A percentile compares a stretch with the other conserved stretches of the same genome.
These are phyloP conservation scores for Claviceps quebecensis DNA, from an alignment of 2,329 filamentous ascomycete species.

Conservation along the genomic window DNA sequence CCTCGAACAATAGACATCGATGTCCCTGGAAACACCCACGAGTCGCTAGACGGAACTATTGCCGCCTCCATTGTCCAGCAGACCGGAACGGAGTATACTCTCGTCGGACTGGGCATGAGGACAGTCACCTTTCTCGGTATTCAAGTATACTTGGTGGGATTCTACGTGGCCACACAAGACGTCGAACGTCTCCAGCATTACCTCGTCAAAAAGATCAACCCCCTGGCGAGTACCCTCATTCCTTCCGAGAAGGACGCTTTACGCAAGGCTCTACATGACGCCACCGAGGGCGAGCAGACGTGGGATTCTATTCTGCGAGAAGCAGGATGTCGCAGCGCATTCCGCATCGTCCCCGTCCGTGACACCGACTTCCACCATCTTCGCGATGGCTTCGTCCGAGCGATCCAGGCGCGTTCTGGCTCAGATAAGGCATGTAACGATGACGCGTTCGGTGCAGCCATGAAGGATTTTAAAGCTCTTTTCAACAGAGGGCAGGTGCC, in stretches of 20 bases:
- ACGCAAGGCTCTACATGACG: conserved; percentile 54
- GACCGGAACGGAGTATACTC: conserved; percentile 58
- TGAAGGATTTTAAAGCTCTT: conserved; percentile 67
- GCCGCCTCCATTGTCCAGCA: conserved; percentile 24
- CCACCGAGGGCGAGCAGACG: conserved; percentile 51
- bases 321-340: conserved; percentile 56
- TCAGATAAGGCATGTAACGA: conserved; percentile 44
- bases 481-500: conserved; percentile 71
- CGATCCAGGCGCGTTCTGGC: conserved; percentile 61
- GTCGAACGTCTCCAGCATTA: conserved; percentile 66
- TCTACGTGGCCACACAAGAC: conserved; percentile 78
- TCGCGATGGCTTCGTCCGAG: conserved; percentile 79
- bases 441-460: conserved; percentile 59
- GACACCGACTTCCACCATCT: conserved; percentile 92
- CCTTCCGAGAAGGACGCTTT: conserved; percentile 66
- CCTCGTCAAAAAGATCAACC: conserved; percentile 62
- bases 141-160: conserved; percentile 86
- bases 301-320: conserved; percentile 60
- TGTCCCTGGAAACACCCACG: conserved; percentile 13
- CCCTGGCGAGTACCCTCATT: conserved; percentile 69
- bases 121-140: conserved; percentile 82
- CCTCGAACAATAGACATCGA: conserved; percentile 58
- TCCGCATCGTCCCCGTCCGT: conserved; percentile 77
- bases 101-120: conserved; percentile 76
- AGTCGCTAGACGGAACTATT: conserved; percentile 11